phyloP scores from a whole-genome alignment of 768 basidiomycete genomes.

The Lanmaoa pseudosensibilis region DNA sequence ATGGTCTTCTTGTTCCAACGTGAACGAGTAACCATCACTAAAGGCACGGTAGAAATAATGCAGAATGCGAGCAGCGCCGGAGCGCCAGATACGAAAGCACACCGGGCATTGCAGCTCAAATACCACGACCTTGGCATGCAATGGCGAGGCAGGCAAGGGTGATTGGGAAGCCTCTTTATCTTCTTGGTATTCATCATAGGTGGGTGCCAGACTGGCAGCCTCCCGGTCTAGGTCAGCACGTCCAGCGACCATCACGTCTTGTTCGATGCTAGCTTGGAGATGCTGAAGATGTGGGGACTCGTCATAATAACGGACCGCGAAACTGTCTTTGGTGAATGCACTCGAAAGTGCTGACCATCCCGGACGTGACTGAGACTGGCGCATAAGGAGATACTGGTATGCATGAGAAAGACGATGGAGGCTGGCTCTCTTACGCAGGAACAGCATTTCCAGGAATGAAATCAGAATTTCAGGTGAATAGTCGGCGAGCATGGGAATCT shows the following conservation, averaged over 20 bases:
- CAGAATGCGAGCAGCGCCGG: conserved; percentile 33
- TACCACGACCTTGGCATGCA: conserved; percentile 27
- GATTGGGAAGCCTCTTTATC: conserved; percentile 8
- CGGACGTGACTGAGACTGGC: conserved; percentile 21
- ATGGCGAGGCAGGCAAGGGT: conserved; percentile 42
- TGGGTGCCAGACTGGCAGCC: not conserved
- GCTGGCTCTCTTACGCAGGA: conserved; percentile 28
- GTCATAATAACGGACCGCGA: conserved; percentile 38
- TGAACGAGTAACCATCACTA: not conserved
- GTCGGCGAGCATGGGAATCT: conserved; percentile 29
- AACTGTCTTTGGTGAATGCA: conserved; percentile 16
- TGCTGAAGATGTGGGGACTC: conserved; percentile 21
- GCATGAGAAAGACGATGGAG: conserved; percentile 30
- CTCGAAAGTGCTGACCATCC: conserved; percentile 35
- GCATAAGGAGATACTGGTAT: conserved; percentile 31
- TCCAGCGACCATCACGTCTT: conserved; percentile 16
- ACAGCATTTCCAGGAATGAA: conserved; percentile 18
- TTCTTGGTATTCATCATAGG: not conserved
- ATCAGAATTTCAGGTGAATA: conserved; percentile 33
- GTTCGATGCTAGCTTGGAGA: conserved; percentile 31
- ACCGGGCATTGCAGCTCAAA: conserved; percentile 42
- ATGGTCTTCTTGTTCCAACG: not conserved
- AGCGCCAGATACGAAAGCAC: conserved; percentile 40
- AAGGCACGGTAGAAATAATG: conserved; percentile 13
- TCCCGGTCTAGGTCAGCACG: conserved; percentile 12